Evolutionary conservation across 768 basidiomycete genomes (phyloP), one percentile per base, ranked within the genome.

Genomic region (Tremella yokohamensis): DNA sequence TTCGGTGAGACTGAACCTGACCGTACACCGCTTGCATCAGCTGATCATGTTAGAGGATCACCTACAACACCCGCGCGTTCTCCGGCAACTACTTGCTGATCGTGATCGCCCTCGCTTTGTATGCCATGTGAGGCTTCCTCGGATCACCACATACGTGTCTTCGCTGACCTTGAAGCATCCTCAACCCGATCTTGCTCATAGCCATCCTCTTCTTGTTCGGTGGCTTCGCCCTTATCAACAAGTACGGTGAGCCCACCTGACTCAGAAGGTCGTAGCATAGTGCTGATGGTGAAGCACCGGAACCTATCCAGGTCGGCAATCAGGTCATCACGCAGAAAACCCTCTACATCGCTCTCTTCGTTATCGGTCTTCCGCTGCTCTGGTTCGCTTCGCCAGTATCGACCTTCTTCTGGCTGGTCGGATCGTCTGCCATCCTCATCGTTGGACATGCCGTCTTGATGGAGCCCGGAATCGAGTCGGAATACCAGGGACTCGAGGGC

Each of bases 351-450:
- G 84, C 78, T 38, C 85, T 98, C 24, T 92, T 97, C 78, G 85
- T 90, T 61, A 87, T 96, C 70, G 73, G 66, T 19, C 54, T 68
- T 19, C 67, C 67, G 7, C 54, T 68, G 15, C 56, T 68, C 16
- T 68, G 67, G 67, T 62, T 77, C 60, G 75, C 77, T 7, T 78
- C 79, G 2, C 79, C 79, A n/a, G 62, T 79, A 38, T 76, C 77
- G 16, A 87, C 89, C n/a, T 84, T 96, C 78, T 96, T 96, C 82
- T 94, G 90, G 89, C 82, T 96, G 65, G 85, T 93, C 58, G 90
- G 91, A n/a, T 87, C 89, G 1, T 90, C 89, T 8, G 64, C 60
- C n/a, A 69, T 92, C 60, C 79, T 94, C 60, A 88, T 97, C 72
- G 80, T 93, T 63, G 84, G 80, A 7, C 93, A 97, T 72, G 93